Percentiles rank a stretch among this genome's conserved stretches.
phyloP scores from a whole-genome alignment of 169 alveolate genomes.

The Neospora caninum region DNA sequence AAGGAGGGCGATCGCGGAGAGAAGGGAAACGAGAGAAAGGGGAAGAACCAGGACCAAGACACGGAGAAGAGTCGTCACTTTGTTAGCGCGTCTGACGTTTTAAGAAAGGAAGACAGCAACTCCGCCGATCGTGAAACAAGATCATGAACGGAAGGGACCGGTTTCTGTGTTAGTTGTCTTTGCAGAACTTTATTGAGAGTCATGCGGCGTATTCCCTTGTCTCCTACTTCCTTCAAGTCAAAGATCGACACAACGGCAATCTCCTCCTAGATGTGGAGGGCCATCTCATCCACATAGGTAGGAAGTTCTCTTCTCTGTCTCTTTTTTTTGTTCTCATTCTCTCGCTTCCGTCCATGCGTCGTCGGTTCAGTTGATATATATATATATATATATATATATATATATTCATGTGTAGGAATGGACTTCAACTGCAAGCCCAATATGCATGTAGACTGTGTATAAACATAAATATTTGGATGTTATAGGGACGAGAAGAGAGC shows the following conservation, averaged over 20 bases:
- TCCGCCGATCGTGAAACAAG: too few relatives aligned
- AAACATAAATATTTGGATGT: too few relatives aligned
- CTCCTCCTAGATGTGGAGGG: slow-evolving; percentile 93
- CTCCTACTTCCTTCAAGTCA: slow-evolving; percentile 92
- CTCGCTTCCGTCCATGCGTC: background rate
- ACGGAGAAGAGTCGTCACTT: too few relatives aligned
- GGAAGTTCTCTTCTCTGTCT: background rate
- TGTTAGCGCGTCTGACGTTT: too few relatives aligned
- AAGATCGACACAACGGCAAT: slow-evolving; percentile 97
- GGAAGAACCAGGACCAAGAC: too few relatives aligned
- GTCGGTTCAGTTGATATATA: background rate
- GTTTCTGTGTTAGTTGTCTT: background rate
- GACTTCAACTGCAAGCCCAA: background rate
- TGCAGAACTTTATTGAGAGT: slow-evolving; percentile 90
- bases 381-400: background rate
- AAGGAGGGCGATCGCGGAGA: background rate
- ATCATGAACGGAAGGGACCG: too few relatives aligned
- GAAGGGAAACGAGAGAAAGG: background rate
- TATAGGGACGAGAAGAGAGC: too few relatives aligned
- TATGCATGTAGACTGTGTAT: background rate
- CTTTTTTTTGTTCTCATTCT: background rate
- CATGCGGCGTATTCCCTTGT: slow-evolving; percentile 97
- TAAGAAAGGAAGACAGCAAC: too few relatives aligned
- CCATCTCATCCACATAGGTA: slow-evolving; percentile 93
- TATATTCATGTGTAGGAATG: background rate